Evolutionary conservation across 257 asterid genomes (phyloP).

Genomic region (Solanum lycopersicoides): DNA sequence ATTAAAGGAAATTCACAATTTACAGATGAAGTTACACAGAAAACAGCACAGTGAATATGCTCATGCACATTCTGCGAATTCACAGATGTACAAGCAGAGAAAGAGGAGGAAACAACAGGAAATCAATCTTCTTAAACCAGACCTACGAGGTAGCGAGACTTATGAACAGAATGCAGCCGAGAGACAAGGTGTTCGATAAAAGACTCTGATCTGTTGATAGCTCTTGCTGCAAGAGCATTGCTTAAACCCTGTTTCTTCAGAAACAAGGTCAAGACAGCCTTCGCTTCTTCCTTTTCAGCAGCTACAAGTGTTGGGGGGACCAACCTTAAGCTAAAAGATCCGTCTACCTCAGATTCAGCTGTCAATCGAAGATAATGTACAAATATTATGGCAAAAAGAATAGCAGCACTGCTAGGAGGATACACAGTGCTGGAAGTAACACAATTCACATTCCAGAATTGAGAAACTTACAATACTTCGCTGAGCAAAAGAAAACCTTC

Average conservation of each 20-base stretch:
- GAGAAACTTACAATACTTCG: slow-evolving; percentile 45
- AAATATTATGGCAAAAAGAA: slow-evolving; percentile 1
- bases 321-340: slow-evolving; percentile 51
- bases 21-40: background rate
- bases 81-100: background rate
- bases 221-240: slow-evolving; percentile 58
- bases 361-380: slow-evolving; percentile 20
- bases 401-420: background rate
- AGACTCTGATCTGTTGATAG: slow-evolving; percentile 73
- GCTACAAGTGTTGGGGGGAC: slow-evolving; percentile 68
- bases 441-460: background rate
- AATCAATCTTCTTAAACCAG: slow-evolving; percentile 21
- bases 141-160: slow-evolving; percentile 95
- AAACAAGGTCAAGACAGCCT: slow-evolving; percentile 78
- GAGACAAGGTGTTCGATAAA: slow-evolving; percentile 80
- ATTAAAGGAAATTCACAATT: background rate
- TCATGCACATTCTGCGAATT: background rate
- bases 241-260: slow-evolving; percentile 81
- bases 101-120: background rate
- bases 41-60: background rate
- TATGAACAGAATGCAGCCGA: slow-evolving; percentile 79
- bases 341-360: slow-evolving; percentile 66
- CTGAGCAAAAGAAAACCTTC: slow-evolving; percentile 41
- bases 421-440: background rate
- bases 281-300: slow-evolving; percentile 95